These are phyloP conservation scores for Leucaena leucocephala DNA, from an alignment of 306 rosid genomes.

Conservation along the genomic window DNA sequence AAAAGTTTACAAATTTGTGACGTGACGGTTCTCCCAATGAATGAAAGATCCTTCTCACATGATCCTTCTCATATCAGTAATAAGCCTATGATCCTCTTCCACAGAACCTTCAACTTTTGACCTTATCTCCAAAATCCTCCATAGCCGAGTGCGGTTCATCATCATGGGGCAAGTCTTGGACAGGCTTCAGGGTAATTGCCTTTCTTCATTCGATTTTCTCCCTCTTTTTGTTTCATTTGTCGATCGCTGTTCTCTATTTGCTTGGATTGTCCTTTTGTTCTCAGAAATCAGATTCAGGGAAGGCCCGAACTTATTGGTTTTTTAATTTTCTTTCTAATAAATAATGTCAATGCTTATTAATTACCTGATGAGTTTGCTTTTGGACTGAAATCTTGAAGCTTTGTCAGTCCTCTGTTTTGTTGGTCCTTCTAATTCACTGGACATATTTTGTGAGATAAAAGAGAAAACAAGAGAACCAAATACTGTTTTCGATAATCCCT, in stretches of 20 bases:
- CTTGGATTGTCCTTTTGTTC: background rate
- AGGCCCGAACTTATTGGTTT: background rate
- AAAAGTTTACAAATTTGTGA: background rate
- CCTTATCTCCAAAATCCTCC: background rate
- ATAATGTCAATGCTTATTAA: too few relatives aligned
- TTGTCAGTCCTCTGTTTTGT: background rate
- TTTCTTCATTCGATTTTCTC: background rate
- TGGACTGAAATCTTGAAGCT: background rate
- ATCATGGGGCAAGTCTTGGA: constrained; percentile 68
- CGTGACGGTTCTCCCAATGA: constrained; percentile 5
- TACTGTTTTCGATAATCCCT: background rate
- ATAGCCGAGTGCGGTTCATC: background rate
- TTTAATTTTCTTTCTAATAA: too few relatives aligned
- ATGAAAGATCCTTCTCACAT: background rate
- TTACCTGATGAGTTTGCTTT: too few relatives aligned
- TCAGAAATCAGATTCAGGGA: constrained; percentile 3
- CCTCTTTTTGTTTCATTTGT: background rate
- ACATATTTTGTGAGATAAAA: background rate
- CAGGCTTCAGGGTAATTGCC: constrained; percentile 50
- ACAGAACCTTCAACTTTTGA: background rate
- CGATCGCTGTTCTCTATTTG: background rate
- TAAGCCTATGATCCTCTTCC: background rate
- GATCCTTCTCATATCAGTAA: background rate
- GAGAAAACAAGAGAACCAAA: background rate
- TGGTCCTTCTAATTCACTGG: background rate